Percentiles rank a stretch among this genome's conserved stretches.
Conservation (phyloP, 805 yeast species). For the Candida ascalaphidarum region DNA sequence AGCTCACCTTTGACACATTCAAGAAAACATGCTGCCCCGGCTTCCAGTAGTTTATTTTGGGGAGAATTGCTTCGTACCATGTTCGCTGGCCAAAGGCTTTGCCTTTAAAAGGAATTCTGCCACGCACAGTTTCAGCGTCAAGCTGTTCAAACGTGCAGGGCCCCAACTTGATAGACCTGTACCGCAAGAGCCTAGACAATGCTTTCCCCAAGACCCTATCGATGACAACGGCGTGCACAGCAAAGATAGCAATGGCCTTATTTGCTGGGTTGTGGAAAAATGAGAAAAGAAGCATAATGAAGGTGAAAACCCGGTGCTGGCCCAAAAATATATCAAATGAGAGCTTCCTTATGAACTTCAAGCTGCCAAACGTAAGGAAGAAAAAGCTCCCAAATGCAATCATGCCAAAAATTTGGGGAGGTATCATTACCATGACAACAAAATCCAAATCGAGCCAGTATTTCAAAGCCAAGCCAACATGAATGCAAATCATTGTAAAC, state of each 20-base stretch:
- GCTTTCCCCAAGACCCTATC: conserved; percentile 29
- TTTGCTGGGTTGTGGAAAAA: conserved; percentile 32
- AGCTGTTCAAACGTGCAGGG: conserved; percentile 27
- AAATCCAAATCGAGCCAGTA: conserved; percentile 37
- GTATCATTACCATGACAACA: conserved; percentile 32
- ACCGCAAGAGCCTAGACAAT: conserved; percentile 20
- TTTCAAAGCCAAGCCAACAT: conserved; percentile 19
- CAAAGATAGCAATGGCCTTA: conserved; percentile 25
- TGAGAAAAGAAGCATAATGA: conserved; percentile 33
- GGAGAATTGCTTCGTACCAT: conserved; percentile 23
- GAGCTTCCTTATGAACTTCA: conserved; percentile 24
- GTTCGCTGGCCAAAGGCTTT: conserved; percentile 7
- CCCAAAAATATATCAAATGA: conserved; percentile 36
- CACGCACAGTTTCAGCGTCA: conserved; percentile 32
- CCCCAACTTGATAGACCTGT: conserved; percentile 29
- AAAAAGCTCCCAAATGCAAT: conserved; percentile 33
- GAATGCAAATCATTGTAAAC: conserved; percentile 27
- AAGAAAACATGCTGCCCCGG: conserved; percentile 40
- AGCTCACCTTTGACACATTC: conserved; percentile 28
- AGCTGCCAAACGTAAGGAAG: conserved; percentile 26
- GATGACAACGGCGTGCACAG: conserved; percentile 33
- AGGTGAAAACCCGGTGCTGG: conserved; percentile 33
- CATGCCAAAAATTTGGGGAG: conserved; percentile 44
- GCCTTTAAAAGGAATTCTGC: conserved; percentile 26
- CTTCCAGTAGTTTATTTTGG: conserved; percentile 34